Percentiles rank a stretch among this genome's conserved stretches.
These are phyloP conservation scores for Macrotyloma uniflorum DNA, from an alignment of 306 rosid genomes.

Conservation along the genomic window DNA sequence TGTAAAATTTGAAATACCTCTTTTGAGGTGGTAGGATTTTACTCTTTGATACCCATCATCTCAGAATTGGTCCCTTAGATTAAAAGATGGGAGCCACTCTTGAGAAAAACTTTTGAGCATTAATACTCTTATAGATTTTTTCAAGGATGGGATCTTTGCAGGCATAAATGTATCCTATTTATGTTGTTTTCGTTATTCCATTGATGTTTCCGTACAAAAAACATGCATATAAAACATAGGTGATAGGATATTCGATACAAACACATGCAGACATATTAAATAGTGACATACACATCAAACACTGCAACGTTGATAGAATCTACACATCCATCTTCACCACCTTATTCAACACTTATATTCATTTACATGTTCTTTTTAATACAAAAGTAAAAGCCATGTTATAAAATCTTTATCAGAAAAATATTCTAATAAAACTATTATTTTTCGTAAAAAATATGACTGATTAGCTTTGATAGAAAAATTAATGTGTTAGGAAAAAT, in stretches of 20 bases:
- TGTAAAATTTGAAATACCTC: too few species aligned
- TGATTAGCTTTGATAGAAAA: too few species aligned
- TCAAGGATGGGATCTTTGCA: not conserved
- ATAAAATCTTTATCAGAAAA: not conserved
- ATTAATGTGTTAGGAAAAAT: too few species aligned
- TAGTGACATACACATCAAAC: not conserved
- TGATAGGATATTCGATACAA: not conserved
- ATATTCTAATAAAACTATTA: not conserved
- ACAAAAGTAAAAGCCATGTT: not conserved
- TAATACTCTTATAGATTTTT: not conserved
- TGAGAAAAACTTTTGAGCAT: not conserved
- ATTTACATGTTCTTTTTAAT: not conserved
- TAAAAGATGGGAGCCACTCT: not conserved
- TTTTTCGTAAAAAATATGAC: too few species aligned
- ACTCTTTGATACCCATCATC: not conserved
- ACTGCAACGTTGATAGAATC: not conserved
- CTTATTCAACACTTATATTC: not conserved
- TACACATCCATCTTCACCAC: not conserved
- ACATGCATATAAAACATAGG: not conserved
- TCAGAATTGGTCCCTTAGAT: not conserved
- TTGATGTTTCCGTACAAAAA: not conserved
- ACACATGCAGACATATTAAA: slow-evolving; percentile 4
- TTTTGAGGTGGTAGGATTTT: too few species aligned
- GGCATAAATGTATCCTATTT: not conserved
- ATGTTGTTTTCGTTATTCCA: not conserved